Evolutionary conservation across 140 eudicot genomes (phyloP), one percentile per base, ranked within the genome.

Genomic region (Flaveria floridana): DNA sequence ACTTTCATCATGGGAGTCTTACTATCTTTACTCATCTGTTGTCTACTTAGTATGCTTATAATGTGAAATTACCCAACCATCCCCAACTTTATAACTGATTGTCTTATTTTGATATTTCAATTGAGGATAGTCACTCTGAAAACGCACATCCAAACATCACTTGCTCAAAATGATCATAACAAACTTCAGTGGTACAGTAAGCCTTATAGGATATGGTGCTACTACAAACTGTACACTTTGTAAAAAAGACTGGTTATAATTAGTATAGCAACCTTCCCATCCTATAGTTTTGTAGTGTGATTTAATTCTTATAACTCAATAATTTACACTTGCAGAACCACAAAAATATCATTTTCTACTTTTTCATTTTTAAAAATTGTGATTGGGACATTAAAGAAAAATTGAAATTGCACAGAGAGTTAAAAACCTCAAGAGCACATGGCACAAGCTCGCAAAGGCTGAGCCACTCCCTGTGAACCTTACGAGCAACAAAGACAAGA

Each of bases 401-500:
- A 58, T 7, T 65, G 66, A 83, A 42, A 72, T 21, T 44, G 44
- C 42, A 68, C 63, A 68, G 26, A 71, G 28, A 63, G 37, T 74
- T 64, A 53, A 69, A 86, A 67, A 92, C 97, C 97, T 92, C 96
- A 66, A 89, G 91, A 51, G 89, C 89, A 77, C 86, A 67, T 26
- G 97, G 97, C 67, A 89, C 75, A 68, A 88, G 72, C 50, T 86
- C 90, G 34, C 84, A 74, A 53, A 78, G 90, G 70, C 67, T 77
- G 59, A 92, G 95, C 95, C 97, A 92, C 65, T 89, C 87, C 59
- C 89, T 84, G 68, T 89, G 90, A 79, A 92, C 85, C 82, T 92
- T 92, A 34, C 92, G 82, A 77, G 92, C 91, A 55, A 92, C 97
- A 80, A 92, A 92, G 46, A 92, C 97, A 71, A 92, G 91, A 73